phyloP scores from a whole-genome alignment of 2,329 filamentous ascomycete genomes.

The Rasamsonia emersonii region DNA sequence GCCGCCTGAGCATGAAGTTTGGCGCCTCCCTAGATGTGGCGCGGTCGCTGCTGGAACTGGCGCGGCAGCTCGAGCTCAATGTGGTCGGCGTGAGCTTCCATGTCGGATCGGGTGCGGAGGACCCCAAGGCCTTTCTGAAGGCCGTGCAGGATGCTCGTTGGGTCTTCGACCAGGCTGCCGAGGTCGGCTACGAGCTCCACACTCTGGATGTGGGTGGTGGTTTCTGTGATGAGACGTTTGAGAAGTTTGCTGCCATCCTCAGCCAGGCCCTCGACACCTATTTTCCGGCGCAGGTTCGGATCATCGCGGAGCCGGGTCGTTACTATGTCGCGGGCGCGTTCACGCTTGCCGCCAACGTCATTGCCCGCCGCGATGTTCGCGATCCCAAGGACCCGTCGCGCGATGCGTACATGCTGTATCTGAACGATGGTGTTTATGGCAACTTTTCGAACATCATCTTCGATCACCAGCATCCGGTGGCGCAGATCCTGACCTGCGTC shows the following conservation, averaged over 20 bases:
- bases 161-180: constrained; percentile 78
- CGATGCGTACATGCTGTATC: constrained; percentile 83
- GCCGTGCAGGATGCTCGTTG: constrained; percentile 80
- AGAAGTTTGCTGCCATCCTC: constrained; percentile 76
- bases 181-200: constrained; percentile 70
- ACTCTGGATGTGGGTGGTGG: constrained; percentile 92
- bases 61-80: constrained; percentile 74
- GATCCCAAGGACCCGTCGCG: constrained; percentile 46
- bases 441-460: constrained; percentile 99
- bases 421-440: constrained; percentile 96
- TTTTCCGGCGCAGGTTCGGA: constrained; percentile 71
- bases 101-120: constrained; percentile 90
- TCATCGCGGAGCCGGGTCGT: constrained; percentile 93
- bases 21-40: constrained; percentile 82
- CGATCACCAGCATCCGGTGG: constrained; percentile 86
- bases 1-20: constrained; percentile 95
- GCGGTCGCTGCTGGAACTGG: constrained; percentile 65
- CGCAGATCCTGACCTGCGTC: constrained; percentile 65
- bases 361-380: constrained; percentile 81
- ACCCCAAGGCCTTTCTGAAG: constrained; percentile 83
- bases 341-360: constrained; percentile 90
- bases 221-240: constrained; percentile 85
- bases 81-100: constrained; percentile 97
- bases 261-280: constrained; percentile 73
- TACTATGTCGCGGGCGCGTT: constrained; percentile 94